Base-by-base conservation (phyloP, 148 eudicot genomes). In the Spergularia marina region DNA sequence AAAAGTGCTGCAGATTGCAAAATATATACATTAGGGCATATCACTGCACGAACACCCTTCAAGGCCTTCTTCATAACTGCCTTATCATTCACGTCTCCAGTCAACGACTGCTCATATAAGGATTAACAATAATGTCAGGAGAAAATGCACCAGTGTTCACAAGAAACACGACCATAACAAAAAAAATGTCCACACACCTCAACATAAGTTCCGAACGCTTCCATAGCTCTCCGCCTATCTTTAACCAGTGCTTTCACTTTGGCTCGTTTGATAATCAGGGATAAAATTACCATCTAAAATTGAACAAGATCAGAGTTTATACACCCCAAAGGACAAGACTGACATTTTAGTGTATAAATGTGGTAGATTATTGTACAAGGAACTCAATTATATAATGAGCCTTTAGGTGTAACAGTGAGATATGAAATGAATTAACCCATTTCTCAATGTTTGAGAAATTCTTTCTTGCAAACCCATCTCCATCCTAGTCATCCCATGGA, bases 161-260 rank as follows among this genome's bases (percentile, higher is more conserved):
- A 74, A 4, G 39, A 68, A 23, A 61, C 15, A 55, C 23, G 3
- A 15, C 17, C 23, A 25, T 23, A 10, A 23, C 44, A 4, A 64
- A 17, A 64, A 64, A 4, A 23, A 23, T 23, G 25, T 23, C 25
- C 25, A 23, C 81, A 60, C 62, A 95, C 98, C 92, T 95, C 98
- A 59, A 95, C 90, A 36, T 95, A 95, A 79, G 87, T 89, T 66
- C 98, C 98, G 76, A 92, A 95, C 58, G 98, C 96, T 82, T 92
- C 98, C 71, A 90, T 76, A 21, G 97, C 97, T 71, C 88, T 93
- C 23, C 94, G 90, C 71, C 83, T 92, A 71, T 92, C 86, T 87
- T 95, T 95, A 82, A 95, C 98, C 75, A 95, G 72, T 51, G 96
- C 91, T 88, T 92, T 95, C 51, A 95, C 91, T 78, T 83, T 87